phyloP scores from a whole-genome alignment of 768 basidiomycete species.

The Trametes villosa region DNA sequence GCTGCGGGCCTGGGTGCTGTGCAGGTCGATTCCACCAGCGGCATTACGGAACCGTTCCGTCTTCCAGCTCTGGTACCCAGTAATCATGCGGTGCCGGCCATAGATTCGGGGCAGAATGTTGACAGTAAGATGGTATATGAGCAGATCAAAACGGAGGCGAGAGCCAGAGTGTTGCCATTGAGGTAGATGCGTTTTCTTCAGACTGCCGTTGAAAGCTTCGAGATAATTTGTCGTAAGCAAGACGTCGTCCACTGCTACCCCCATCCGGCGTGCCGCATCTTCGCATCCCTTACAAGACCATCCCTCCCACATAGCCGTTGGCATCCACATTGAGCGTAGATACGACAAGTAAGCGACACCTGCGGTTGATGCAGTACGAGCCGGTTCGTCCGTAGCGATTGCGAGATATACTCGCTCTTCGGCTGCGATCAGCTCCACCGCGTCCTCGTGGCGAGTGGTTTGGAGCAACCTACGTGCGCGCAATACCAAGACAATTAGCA shows the following conservation, averaged over 20 bases:
- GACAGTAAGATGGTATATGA: conserved; percentile 26
- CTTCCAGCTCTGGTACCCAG: neutral
- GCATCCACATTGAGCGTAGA: conserved; percentile 36
- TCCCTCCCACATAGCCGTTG: conserved; percentile 35
- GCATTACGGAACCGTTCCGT: neutral
- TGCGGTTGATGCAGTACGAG: no score
- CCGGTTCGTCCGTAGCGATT: no score
- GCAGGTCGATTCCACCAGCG: neutral
- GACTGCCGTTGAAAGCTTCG: conserved; percentile 42
- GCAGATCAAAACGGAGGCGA: conserved; percentile 37
- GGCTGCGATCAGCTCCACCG: no score
- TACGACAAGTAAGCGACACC: conserved; percentile 24
- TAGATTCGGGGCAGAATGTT: conserved; percentile 31
- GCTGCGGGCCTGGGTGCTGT: no score
- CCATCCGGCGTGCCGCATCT: conserved; percentile 31
- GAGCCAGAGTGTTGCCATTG: conserved; percentile 34
- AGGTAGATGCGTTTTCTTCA: conserved; percentile 38
- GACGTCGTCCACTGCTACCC: conserved; percentile 32
- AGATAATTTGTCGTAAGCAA: conserved; percentile 46
- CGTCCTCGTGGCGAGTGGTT: no score
- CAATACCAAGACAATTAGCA: no score
- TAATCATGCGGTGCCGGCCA: conserved; percentile 8
- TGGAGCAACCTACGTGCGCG: no score
- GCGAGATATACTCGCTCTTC: neutral
- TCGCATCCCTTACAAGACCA: conserved; percentile 37